A percentile compares a stretch with the other conserved stretches of the same genome.
These are phyloP conservation scores for Chlamydomonas reinhardtii DNA, from an alignment of 163 green algal species.

Conservation along the genomic window DNA sequence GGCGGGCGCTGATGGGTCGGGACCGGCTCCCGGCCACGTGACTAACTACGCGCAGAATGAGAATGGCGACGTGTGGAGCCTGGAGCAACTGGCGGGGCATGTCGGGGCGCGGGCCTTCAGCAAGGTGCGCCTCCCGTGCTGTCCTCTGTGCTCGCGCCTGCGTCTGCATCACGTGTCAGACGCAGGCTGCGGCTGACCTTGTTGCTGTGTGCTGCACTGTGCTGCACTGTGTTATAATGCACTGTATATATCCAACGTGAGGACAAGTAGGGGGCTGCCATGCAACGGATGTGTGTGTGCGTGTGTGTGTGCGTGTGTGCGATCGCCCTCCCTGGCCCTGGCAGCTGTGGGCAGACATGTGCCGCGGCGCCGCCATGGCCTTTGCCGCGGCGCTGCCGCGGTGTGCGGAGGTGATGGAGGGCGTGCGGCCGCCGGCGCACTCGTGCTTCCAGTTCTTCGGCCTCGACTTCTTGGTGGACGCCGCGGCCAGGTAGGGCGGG, in stretches of 20 bases:
- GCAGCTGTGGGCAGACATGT: conserved; percentile 59
- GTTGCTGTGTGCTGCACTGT: too few relatives aligned
- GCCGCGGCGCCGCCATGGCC: conserved; percentile 51
- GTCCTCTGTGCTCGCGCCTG: too few relatives aligned
- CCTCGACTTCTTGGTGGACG: conserved; percentile 78
- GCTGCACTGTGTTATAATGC: too few relatives aligned
- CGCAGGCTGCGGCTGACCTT: too few relatives aligned
- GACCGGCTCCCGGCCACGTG: conserved; percentile 59
- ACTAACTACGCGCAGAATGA: conserved; percentile 77
- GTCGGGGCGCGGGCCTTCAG: conserved; percentile 30
- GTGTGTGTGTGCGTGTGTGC: too few relatives aligned
- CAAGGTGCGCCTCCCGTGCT: too few relatives aligned
- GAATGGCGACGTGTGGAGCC: conserved; percentile 57
- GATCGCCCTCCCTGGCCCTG: too few relatives aligned
- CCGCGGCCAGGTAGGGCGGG: background rate
- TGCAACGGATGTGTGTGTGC: too few relatives aligned
- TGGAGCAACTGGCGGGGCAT: conserved; percentile 53
- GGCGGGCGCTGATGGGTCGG: background rate
- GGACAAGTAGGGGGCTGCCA: too few relatives aligned
- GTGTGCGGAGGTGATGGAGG: conserved; percentile 51
- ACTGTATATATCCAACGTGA: too few relatives aligned
- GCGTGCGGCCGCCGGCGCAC: conserved; percentile 43
- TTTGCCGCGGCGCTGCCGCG: conserved; percentile 65
- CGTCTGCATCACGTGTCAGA: too few relatives aligned
- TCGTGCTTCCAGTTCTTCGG: conserved; percentile 75